These are phyloP conservation scores for Allium fistulosum DNA, from an alignment of 106 monocot genomes.

Conservation along the genomic window DNA sequence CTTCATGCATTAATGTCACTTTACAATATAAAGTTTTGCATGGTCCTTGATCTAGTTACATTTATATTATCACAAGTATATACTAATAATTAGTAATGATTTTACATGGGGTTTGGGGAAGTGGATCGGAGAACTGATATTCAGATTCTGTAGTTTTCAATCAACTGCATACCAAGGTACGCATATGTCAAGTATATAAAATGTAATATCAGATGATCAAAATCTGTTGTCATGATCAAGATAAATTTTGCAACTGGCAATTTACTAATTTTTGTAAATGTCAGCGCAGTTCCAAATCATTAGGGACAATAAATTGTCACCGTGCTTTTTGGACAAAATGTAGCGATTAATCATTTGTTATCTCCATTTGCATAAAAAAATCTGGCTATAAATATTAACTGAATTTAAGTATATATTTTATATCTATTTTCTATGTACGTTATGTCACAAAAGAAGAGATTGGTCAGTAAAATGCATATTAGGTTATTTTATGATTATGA, in stretches of 20 bases:
- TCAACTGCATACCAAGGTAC: not conserved
- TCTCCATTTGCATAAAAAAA: too few species aligned
- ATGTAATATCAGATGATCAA: too few species aligned
- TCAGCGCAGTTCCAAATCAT: not conserved
- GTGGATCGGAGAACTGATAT: slow-evolving; percentile 8
- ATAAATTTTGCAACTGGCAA: not conserved
- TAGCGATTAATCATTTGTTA: slow-evolving; percentile 5
- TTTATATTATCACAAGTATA: too few species aligned
- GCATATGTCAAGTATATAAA: not conserved
- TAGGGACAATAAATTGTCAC: slow-evolving; percentile 10
- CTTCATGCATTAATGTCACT: too few species aligned
- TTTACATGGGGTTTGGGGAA: slow-evolving; percentile 28
- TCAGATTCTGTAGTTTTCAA: slow-evolving; percentile 6
- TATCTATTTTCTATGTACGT: not conserved
- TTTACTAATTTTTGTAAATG: not conserved
- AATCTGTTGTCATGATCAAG: too few species aligned
- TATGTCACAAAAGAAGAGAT: not conserved
- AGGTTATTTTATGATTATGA: too few species aligned
- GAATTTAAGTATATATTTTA: too few species aligned
- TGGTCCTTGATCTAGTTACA: too few species aligned
- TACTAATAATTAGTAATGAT: not conserved
- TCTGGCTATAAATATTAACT: too few species aligned
- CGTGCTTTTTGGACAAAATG: slow-evolving; percentile 15
- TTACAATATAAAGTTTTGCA: too few species aligned
- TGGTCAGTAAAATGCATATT: not conserved